phyloP scores from a whole-genome alignment of 192 early-diverging fungal genomes.

The Backusella macrospora region DNA sequence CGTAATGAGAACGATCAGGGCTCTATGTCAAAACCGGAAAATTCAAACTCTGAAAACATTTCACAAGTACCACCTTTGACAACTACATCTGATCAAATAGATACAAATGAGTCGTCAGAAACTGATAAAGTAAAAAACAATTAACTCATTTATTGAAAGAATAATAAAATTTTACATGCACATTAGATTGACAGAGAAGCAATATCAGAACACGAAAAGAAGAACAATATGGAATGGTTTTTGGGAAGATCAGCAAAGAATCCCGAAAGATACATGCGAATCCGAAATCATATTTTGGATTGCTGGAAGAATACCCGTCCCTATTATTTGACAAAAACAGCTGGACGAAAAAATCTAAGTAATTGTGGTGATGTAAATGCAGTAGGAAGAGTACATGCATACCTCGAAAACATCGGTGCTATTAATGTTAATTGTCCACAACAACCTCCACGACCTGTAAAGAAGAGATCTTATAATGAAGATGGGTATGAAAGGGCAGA shows the following conservation, averaged over 20 bases:
- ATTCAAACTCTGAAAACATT: not conserved
- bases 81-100: not conserved
- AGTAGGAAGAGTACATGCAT: constrained; percentile 83
- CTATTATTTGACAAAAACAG: constrained; percentile 84
- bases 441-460: constrained; percentile 37
- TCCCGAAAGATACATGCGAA: constrained; percentile 84
- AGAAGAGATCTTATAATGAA: constrained; percentile 16
- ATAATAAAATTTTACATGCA: not conserved
- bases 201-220: constrained; percentile 54
- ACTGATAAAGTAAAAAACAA: not conserved
- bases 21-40: not conserved
- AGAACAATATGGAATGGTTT: constrained; percentile 67
- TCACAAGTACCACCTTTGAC: not conserved
- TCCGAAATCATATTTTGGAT: constrained; percentile 85
- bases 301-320: constrained; percentile 72
- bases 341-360: constrained; percentile 67
- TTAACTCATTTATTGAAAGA: not conserved
- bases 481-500: not conserved
- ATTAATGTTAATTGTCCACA: constrained; percentile 74
- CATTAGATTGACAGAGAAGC: constrained; percentile 44
- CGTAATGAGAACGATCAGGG: not conserved
- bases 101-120: not conserved
- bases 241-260: constrained; percentile 73
- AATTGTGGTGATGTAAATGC: constrained; percentile 96
- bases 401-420: constrained; percentile 74